Evolutionary conservation across 768 basidiomycete species (phyloP), one percentile per base, ranked within the genome.

Genomic region (Epithele typhae): DNA sequence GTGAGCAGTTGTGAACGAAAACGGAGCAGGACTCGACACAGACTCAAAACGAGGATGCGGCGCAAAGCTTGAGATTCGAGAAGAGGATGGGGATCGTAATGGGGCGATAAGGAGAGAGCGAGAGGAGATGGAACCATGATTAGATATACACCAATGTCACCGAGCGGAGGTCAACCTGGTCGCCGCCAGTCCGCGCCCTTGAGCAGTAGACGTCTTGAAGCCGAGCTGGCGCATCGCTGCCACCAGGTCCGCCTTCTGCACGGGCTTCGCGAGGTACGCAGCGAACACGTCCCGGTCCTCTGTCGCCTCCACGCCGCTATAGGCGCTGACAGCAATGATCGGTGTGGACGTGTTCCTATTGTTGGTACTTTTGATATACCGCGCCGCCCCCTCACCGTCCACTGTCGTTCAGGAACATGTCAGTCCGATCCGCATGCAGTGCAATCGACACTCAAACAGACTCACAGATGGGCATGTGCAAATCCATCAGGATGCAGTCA

Each of bases 351-450:
- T 82, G 59, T 98, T 98, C 71, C 86, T 94, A 73, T 91, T 92
- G 64, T 90, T 92, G 15, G 94, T 97, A 56, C 85, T 92, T 72
- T 92, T 92, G 73, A 99, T 95, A 68, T 96, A 97, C 45, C 92
- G 78, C 10, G 96, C 94, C 25, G 96, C 96, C 55, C 89, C 86
- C 68, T 98, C 95, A 30, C 95, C 96, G 61, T 93, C 93, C 57
- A 98, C 92, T 82, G 64, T 17, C 32, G n/a, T 4, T 5, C 45
- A 45, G 22, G 10, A 34, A 34, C 21, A 23, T 19, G 39, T 42
- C 39, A 48, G 17, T 14, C 35, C 24, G 12, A 45, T 40, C 18
- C 7, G 19, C 43, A 25, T 1, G 12, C 7, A 15, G 9, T 11
- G 25, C 15, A 15, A 38, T 30, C 35, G 43, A 30, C 3, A 21